A percentile compares a stretch with the other conserved stretches of the same genome.
These are phyloP conservation scores for Tolypocladium ovalisporum DNA, from an alignment of 2,329 filamentous ascomycete species.

Conservation along the genomic window DNA sequence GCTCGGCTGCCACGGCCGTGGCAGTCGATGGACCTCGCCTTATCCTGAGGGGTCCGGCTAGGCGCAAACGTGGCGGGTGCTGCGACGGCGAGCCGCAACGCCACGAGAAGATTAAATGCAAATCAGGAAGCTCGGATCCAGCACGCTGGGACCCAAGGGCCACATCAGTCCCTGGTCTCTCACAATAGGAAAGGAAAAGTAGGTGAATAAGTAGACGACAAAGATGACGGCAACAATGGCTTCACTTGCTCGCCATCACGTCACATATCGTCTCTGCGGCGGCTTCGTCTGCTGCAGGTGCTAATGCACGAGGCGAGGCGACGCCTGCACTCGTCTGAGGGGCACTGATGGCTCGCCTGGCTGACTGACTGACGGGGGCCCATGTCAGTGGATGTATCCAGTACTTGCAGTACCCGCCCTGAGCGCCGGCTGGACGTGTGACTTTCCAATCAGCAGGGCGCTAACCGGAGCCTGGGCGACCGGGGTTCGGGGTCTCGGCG, in stretches of 20 bases:
- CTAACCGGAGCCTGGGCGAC: background rate
- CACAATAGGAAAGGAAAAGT: background rate
- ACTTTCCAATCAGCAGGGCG: conserved; percentile 2
- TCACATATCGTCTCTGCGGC: background rate
- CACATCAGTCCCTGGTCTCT: background rate
- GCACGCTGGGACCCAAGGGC: background rate
- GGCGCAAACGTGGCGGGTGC: background rate
- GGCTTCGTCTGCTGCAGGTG: conserved; percentile 2
- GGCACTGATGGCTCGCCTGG: background rate
- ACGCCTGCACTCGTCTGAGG: background rate
- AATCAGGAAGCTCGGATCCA: background rate
- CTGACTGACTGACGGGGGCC: background rate
- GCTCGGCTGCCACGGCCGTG: background rate
- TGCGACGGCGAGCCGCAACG: background rate
- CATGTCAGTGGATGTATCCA: background rate
- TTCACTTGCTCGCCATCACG: background rate
- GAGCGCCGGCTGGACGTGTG: background rate
- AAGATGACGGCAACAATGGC: background rate
- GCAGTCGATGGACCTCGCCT: background rate
- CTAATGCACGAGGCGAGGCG: background rate
- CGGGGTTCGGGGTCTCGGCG: background rate
- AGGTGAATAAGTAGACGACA: background rate
- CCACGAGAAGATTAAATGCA: background rate
- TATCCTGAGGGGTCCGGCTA: background rate
- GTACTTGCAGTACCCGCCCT: background rate